A percentile compares a stretch with the other conserved stretches of the same genome.
Evolutionary conservation across 225 moss, liverwort and hornwort species (phyloP).

Genomic region (Antitrichia curtipendula): DNA sequence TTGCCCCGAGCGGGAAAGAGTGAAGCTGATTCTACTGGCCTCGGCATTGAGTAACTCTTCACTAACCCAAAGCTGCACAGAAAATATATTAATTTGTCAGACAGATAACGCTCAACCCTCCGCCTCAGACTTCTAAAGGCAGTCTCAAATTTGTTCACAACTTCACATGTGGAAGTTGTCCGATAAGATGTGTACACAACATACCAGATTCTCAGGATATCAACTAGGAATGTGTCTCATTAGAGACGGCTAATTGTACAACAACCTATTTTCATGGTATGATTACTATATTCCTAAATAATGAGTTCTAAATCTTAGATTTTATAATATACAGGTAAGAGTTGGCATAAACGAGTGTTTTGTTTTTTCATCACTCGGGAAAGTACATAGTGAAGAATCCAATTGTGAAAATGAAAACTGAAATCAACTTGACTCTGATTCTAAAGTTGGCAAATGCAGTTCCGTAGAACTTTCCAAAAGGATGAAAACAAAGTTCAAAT

Average conservation of each 20-base stretch:
- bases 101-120: neutral
- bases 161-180: neutral
- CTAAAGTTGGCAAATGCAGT: neutral
- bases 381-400: neutral
- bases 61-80: constrained; percentile 86
- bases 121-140: neutral
- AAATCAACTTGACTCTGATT: neutral
- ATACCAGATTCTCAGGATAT: neutral
- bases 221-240: neutral
- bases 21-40: constrained; percentile 94
- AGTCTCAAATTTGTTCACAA: neutral
- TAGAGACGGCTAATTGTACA: neutral
- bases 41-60: constrained; percentile 86
- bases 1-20: constrained; percentile 79
- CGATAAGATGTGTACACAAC: neutral
- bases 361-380: neutral
- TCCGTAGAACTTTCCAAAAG: neutral
- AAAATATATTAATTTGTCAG: neutral
- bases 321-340: neutral
- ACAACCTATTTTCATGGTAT: neutral
- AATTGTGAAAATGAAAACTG: neutral
- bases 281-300: neutral
- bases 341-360: neutral
- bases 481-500: neutral
- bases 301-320: neutral